Conservation (phyloP, 495 filamentous ascomycete genomes). For the Tuber aestivum region DNA sequence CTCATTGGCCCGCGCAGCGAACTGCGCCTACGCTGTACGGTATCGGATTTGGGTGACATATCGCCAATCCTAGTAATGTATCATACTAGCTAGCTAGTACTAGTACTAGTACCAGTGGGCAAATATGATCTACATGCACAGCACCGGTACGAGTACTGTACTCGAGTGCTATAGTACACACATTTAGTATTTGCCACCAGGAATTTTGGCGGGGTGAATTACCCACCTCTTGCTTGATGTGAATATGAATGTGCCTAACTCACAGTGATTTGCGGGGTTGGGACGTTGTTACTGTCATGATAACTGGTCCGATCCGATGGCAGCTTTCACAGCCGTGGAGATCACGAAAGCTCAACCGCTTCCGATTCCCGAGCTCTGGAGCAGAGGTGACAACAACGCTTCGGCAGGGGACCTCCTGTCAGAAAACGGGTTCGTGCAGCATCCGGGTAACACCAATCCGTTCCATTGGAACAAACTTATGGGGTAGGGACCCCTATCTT, state of each 20-base stretch:
- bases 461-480: neutral
- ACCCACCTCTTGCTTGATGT: neutral
- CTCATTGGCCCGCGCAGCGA: neutral
- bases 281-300: neutral
- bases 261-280: neutral
- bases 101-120: neutral
- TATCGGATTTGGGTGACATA: neutral
- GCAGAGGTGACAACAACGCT: neutral
- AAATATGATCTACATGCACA: neutral
- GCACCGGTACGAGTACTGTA: too few relatives aligned
- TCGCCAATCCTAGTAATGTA: neutral
- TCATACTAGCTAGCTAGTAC: neutral
- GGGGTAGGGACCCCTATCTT: neutral
- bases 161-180: too few relatives aligned
- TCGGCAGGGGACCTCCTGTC: neutral
- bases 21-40: neutral
- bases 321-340: neutral
- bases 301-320: neutral
- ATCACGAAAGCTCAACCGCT: neutral
- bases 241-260: neutral
- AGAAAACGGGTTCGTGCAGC: neutral
- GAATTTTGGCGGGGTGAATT: neutral
- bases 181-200: neutral
- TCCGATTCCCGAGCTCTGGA: neutral
- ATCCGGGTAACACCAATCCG: slow-evolving; percentile 5